Base-by-base conservation (phyloP, 148 eudicot species). In the Gaultheria prostrata region DNA sequence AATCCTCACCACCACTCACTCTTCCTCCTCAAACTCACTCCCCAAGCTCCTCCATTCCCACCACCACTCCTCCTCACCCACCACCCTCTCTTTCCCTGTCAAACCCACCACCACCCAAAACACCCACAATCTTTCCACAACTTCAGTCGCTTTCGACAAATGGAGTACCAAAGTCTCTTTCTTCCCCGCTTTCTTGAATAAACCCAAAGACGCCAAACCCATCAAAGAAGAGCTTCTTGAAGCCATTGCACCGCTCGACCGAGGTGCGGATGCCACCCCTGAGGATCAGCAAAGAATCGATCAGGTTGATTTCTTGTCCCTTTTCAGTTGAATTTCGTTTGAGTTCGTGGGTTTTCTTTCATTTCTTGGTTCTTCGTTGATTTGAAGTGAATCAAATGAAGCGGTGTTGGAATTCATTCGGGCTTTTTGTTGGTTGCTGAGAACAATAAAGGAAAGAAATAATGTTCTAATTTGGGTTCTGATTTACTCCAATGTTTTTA, bases 111-210 rank as follows among this genome's bases (percentile, higher is more conserved):
- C 54, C 30, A 53, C 84, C 85, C 85, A 53, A 28, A 56, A 63
- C 54, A 17, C 59, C 80, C 35, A 28, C 9, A 32, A 51, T 26
- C 82, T 70, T 57, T 59, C 84, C 35, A 17, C 15, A 46, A 4
- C 83, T 14, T 28, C 76, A 15, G 32, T 14, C 35, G 2, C 11
- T 17, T 10, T 26, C 33, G 50, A 80, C 45, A 63, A 80, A 18
- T 65, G 80, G 79, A 84, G 80, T 21, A 56, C 86, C 33, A 54
- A n/a, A 39, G 82, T 84, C 53, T 84, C 86, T 30, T 84, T 84
- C 78, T 84, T 84, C n/a, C 78, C 86, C 3, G 3, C 78, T 54
- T 79, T 84, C 35, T 71, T 84, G 78, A 84, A 49, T 32, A 84
- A 84, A 49, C 8, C 82, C 82, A 67, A 7, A 18, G 86, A 84